These are phyloP conservation scores for Entomortierella chlamydospora DNA, from an alignment of 192 early-diverging fungal genomes.

Conservation along the genomic window DNA sequence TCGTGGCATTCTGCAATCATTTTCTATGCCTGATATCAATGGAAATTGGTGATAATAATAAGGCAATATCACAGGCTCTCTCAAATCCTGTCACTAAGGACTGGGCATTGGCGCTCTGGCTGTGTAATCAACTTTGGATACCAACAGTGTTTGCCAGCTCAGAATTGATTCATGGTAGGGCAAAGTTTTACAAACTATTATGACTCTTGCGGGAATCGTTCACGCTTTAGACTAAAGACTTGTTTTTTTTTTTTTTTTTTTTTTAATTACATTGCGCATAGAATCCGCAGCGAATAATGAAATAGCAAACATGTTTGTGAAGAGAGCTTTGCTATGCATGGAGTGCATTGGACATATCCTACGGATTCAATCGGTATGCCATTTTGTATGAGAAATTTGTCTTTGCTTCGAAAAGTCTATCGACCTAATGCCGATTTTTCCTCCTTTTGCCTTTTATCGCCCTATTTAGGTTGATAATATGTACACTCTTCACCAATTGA, in stretches of 20 bases:
- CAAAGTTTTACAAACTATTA: no score
- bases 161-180: conserved; percentile 16
- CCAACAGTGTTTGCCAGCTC: conserved; percentile 15
- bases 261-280: neutral
- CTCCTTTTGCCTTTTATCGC: neutral
- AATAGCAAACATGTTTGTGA: conserved; percentile 9
- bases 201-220: no score
- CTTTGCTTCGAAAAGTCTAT: neutral
- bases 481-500: conserved; percentile 30
- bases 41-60: neutral
- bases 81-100: neutral
- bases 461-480: conserved; percentile 31
- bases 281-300: conserved; percentile 4
- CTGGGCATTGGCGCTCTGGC: conserved; percentile 27
- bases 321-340: neutral
- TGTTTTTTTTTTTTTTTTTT: no score
- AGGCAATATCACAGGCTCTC: neutral
- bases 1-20: neutral
- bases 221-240: neutral
- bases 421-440: neutral
- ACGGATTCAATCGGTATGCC: conserved; percentile 21
- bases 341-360: conserved; percentile 26
- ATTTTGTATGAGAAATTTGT: neutral
- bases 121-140: conserved; percentile 34
- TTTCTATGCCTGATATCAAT: neutral